These are phyloP conservation scores for Lichtheimia ornata DNA, from an alignment of 371 early-diverging fungal genomes.

Conservation along the genomic window DNA sequence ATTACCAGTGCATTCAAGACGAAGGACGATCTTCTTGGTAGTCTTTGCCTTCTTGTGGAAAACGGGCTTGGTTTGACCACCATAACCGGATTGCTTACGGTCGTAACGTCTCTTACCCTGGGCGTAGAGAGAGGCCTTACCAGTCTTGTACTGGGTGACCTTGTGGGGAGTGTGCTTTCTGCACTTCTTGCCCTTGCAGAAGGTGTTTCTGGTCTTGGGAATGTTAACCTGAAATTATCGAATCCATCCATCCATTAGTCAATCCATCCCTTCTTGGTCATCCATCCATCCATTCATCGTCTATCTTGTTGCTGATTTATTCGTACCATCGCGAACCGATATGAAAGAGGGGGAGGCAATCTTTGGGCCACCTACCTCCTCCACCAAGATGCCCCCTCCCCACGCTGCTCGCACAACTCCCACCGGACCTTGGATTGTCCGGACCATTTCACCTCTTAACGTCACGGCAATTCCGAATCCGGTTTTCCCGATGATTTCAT, in stretches of 20 bases:
- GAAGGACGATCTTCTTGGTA: conserved; percentile 99
- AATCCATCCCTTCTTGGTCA: neutral
- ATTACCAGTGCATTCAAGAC: conserved; percentile 92
- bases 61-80: conserved; percentile 99
- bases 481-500: no score
- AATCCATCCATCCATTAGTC: conserved; percentile 17
- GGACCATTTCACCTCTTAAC: no score
- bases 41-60: conserved; percentile 96
- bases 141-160: conserved; percentile 99
- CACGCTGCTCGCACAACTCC: no score
- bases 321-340: conserved; percentile 9
- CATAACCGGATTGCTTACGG: conserved; percentile 92
- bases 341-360: conserved; percentile 3
- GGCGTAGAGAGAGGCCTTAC: conserved; percentile 96
- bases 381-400: neutral
- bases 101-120: conserved; percentile 82
- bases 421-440: no score
- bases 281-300: conserved; percentile 7
- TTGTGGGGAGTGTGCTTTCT: conserved; percentile 98
- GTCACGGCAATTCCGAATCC: no score
- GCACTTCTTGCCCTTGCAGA: conserved; percentile 97
- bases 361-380: neutral
- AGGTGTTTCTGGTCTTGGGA: conserved; percentile 97
- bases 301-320: conserved; percentile 3
- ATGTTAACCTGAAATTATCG: conserved; percentile 84